Percentiles rank a stretch among this genome's conserved stretches.
Evolutionary conservation across 1,284 basidiomycete species (phyloP).

Genomic region (Golubevia sp.): DNA sequence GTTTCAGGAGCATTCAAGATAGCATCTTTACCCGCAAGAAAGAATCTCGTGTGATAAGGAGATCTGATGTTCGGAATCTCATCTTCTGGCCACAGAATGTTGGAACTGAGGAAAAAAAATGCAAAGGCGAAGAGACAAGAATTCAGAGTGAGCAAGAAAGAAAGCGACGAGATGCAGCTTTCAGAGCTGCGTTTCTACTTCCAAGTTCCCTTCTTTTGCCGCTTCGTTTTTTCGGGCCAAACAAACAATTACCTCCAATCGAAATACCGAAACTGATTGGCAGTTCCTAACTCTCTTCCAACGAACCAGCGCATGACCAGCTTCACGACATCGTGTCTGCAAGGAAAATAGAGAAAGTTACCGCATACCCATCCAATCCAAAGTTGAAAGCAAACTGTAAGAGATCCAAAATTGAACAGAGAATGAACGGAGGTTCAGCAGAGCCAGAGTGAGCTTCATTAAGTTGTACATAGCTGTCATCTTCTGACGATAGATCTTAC

Average conservation of each 20-base stretch:
- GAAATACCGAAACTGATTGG: constrained; percentile 8
- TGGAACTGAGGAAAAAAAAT: constrained; percentile 18
- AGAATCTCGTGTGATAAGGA: constrained; percentile 22
- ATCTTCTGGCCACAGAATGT: constrained; percentile 43
- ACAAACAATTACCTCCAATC: constrained; percentile 5
- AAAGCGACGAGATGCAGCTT: background rate
- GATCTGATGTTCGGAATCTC: constrained; percentile 32
- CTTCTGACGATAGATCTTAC: no score
- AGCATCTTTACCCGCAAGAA: constrained; percentile 41
- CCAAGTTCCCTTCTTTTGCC: no score
- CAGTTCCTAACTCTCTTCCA: constrained; percentile 9
- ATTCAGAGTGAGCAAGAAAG: constrained; percentile 47
- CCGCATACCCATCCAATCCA: constrained; percentile 46
- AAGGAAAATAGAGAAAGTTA: constrained; percentile 44
- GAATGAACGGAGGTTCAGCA: no score
- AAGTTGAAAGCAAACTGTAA: constrained; percentile 51
- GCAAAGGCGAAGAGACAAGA: no score
- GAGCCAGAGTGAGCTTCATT: no score
- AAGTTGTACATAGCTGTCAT: no score
- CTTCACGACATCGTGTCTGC: constrained; percentile 7
- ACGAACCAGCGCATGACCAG: constrained; percentile 14
- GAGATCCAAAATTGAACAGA: no score
- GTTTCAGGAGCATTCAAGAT: constrained; percentile 36
- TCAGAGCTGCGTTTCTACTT: background rate
- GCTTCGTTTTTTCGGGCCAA: background rate